Evolutionary conservation across 805 yeast species (phyloP), one percentile per base, ranked within the genome.

Genomic region (Cyberlindnera meyerae): DNA sequence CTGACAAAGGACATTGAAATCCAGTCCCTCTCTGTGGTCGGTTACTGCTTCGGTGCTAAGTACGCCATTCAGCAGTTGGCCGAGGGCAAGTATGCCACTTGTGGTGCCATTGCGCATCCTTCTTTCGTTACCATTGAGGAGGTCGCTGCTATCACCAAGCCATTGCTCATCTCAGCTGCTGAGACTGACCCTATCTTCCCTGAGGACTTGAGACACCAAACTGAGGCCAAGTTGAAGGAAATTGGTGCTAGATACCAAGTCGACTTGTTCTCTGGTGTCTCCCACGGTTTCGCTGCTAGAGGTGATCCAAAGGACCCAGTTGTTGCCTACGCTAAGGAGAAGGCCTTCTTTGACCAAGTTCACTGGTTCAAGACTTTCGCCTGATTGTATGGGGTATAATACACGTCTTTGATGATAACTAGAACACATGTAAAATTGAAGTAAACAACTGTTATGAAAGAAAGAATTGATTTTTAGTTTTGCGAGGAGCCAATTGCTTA

Each of bases 11-110:
- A 70, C 39, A 56, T 60, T 37, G 61, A 61, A n/a, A 73, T 75
- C 13, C 57, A 64, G 35, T 75, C 67, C 46, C 42, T 81, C 16
- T 77, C 72, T 29, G 74, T 75, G 15, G 62, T 81, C 40, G 96
- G 96, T 17, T 78, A 86, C 65, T 87, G 96, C 63, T 87, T 68
- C 46, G 96, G 96, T 56, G 95, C 86, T 27, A 82, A 79, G 59
- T 78, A 66, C 48, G 77, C 73, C 24, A 49, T 82, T 39, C 76
- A 71, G 42, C 72, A 78, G 39, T 57, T 75, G 21, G 57, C 68
- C 6, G 52, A 51, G 18, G 68, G 58, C 13, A 37, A 47, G 17
- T 35, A 38, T 30, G 70, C 73, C 24, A 73, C 74, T 43, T 82
- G 70, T 13, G 86, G 74, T 51, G 94, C 90, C 12, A 60, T 75